Evolutionary conservation across 306 rosid species (phyloP).

Genomic region (Acmispon strigosus): DNA sequence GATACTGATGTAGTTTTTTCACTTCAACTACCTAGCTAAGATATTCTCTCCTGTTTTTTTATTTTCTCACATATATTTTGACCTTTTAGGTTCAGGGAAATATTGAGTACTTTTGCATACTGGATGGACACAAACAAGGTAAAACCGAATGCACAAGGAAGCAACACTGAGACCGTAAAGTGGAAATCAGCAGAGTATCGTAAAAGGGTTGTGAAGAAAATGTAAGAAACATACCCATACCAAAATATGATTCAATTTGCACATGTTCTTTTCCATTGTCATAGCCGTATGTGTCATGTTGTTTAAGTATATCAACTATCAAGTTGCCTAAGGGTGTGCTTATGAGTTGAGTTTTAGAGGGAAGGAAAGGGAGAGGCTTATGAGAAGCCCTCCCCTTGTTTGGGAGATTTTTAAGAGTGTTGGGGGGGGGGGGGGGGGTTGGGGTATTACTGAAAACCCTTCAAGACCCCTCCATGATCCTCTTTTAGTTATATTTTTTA

Average conservation of each 20-base stretch:
- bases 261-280: not conserved
- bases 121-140: not conserved
- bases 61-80: conserved; percentile 5
- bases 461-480: too few species aligned
- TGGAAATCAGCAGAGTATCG: conserved; percentile 19
- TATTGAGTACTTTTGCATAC: not conserved
- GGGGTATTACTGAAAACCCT: too few species aligned
- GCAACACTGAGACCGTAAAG: not conserved
- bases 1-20: not conserved
- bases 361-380: too few species aligned
- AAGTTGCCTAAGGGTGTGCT: not conserved
- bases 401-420: too few species aligned
- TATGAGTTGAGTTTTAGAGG: not conserved
- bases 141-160: not conserved
- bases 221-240: conserved; percentile 15
- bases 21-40: not conserved
- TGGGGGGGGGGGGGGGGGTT: too few species aligned
- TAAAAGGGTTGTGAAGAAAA: not conserved
- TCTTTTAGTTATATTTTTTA: too few species aligned
- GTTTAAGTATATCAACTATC: not conserved
- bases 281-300: not conserved
- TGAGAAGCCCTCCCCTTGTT: too few species aligned
- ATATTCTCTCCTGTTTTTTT: not conserved
- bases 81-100: not conserved
- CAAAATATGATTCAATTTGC: not conserved